A percentile compares a stretch with the other conserved stretches of the same genome.
Evolutionary conservation across 75 land plant species (phyloP).

Genomic region (Picea glauca): DNA sequence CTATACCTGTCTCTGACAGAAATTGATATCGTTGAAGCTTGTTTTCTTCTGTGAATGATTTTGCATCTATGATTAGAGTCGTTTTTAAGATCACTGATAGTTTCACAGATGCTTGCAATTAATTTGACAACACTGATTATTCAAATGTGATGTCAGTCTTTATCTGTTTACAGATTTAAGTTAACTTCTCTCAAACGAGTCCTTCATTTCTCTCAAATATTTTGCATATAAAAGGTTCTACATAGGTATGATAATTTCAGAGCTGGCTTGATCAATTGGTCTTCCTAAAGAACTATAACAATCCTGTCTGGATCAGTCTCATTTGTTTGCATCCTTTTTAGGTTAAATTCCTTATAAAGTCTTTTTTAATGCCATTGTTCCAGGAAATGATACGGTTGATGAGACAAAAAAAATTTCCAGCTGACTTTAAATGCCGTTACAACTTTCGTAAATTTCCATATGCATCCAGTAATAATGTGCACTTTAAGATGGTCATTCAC

Average conservation of each 20-base stretch:
- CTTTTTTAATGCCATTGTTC: slow-evolving; percentile 6
- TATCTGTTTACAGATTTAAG: no score
- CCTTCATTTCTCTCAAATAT: no score
- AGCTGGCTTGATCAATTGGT: no score
- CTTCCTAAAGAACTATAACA: not conserved
- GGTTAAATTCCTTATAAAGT: not conserved
- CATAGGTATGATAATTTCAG: no score
- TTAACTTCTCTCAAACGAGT: no score
- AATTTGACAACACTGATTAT: no score
- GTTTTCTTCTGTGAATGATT: no score
- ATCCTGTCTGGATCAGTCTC: not conserved
- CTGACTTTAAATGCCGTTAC: slow-evolving; percentile 71
- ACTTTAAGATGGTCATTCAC: slow-evolving; percentile 88
- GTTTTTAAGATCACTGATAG: not conserved
- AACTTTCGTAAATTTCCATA: slow-evolving; percentile 51
- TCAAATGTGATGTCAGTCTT: no score
- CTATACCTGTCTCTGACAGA: not conserved
- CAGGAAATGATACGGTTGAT: slow-evolving; percentile 90
- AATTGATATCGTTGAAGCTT: not conserved
- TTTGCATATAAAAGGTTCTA: no score
- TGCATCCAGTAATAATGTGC: slow-evolving; percentile 34
- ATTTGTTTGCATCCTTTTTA: not conserved
- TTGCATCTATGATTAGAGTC: not conserved
- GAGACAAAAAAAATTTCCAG: slow-evolving; percentile 57
- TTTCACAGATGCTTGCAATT: not conserved